Evolutionary conservation across 768 basidiomycete genomes (phyloP).

Genomic region (Suillus brevipes): DNA sequence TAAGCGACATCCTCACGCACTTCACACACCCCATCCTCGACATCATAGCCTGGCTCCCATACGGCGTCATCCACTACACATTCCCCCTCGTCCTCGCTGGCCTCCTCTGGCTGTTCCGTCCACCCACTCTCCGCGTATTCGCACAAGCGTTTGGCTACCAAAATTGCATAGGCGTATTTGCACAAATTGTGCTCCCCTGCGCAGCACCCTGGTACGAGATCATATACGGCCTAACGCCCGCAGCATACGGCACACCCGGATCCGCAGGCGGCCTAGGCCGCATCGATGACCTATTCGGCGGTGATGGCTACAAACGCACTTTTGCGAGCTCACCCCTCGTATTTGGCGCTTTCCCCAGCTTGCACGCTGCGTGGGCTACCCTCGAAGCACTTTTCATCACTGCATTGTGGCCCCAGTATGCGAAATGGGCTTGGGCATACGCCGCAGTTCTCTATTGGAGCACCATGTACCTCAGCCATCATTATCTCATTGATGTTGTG

Average conservation of each 20-base stretch:
- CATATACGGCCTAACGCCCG: slow-evolving; percentile 93
- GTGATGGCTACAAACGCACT: slow-evolving; percentile 69
- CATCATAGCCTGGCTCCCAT: slow-evolving; percentile 93
- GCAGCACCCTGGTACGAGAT: slow-evolving; percentile 98
- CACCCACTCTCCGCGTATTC: slow-evolving; percentile 81
- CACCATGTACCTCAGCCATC: slow-evolving; percentile 98
- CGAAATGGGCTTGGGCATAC: slow-evolving; percentile 77
- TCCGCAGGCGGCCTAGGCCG: slow-evolving; percentile 91
- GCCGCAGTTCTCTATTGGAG: slow-evolving; percentile 91
- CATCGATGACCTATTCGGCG: slow-evolving; percentile 85
- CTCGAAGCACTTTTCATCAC: slow-evolving; percentile 91
- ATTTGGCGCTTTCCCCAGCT: slow-evolving; percentile 94
- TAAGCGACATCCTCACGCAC: slow-evolving; percentile 93
- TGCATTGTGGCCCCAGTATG: slow-evolving; percentile 86
- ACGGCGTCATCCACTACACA: slow-evolving; percentile 91
- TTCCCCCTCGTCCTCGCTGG: slow-evolving; percentile 85
- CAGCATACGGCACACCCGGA: slow-evolving; percentile 88
- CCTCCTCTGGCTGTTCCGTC: slow-evolving; percentile 87
- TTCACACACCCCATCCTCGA: slow-evolving; percentile 93
- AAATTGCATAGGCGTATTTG: slow-evolving; percentile 85
- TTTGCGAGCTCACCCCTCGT: slow-evolving; percentile 91
- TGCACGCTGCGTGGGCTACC: slow-evolving; percentile 90
- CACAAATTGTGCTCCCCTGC: slow-evolving; percentile 88
- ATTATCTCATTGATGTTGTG: slow-evolving; percentile 98
- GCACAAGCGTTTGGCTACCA: slow-evolving; percentile 88